Conservation (phyloP, 106 monocot species). For the Allium cepa region DNA sequence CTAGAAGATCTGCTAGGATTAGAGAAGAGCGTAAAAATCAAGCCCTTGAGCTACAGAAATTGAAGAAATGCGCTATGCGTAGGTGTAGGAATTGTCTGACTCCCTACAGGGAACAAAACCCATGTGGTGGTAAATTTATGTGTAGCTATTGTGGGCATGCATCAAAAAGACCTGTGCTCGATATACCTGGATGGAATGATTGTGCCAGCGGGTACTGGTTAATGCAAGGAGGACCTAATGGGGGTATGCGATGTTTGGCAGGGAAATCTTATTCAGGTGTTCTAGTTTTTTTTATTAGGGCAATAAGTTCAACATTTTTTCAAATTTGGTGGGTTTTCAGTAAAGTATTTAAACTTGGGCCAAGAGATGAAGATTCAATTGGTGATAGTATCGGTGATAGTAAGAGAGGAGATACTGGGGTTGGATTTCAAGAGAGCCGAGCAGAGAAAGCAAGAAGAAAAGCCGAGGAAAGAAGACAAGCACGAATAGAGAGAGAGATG, state of each 20-base stretch:
- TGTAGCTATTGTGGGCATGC: slow-evolving; percentile 27
- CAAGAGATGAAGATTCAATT: slow-evolving; percentile 28
- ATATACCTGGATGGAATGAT: slow-evolving; percentile 13
- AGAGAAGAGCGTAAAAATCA: slow-evolving; percentile 29
- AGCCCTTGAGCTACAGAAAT: slow-evolving; percentile 57
- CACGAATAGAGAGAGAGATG: slow-evolving; percentile 84
- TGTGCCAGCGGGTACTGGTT: slow-evolving; percentile 9
- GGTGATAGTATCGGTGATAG: slow-evolving; percentile 26
- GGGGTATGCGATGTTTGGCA: slow-evolving; percentile 7
- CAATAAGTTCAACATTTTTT: neutral
- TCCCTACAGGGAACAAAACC: slow-evolving; percentile 31
- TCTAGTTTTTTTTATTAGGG: neutral
- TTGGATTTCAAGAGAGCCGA: slow-evolving; percentile 48
- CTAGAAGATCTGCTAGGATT: slow-evolving; percentile 39
- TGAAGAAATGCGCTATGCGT: slow-evolving; percentile 27
- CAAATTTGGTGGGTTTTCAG: slow-evolving; percentile 11
- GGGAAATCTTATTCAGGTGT: slow-evolving; percentile 17
- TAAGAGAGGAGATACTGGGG: slow-evolving; percentile 38
- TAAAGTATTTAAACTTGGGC: slow-evolving; percentile 12
- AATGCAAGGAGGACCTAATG: too few relatives aligned
- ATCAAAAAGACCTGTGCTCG: slow-evolving; percentile 23
- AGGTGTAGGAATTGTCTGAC: slow-evolving; percentile 26
- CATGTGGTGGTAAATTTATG: slow-evolving; percentile 26
- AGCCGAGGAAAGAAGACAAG: slow-evolving; percentile 87
- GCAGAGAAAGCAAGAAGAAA: slow-evolving; percentile 81